Base-by-base conservation (phyloP, 345 rosid genomes). In the Clarkia xantiana region DNA sequence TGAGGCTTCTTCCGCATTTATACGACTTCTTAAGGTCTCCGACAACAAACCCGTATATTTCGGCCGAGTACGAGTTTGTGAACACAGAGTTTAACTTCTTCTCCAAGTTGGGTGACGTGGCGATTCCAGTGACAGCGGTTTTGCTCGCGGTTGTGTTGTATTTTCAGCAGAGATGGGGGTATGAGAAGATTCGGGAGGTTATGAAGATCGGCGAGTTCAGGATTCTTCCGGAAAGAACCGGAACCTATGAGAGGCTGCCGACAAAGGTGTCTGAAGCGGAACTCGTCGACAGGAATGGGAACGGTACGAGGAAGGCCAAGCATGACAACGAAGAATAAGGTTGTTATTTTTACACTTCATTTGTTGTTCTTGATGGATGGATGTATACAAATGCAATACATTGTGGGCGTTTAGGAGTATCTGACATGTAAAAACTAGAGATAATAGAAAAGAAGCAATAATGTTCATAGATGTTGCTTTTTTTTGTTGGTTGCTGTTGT, bases 91-190 rank as follows among this genome's bases (percentile, higher is more conserved):
- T 67, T 54, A 88, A 84, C 47, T 84, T 87, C 64, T 87, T 62
- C 76, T 75, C 91, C 18, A 81, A 72, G 60, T 72, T 79, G 36
- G 91, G 91, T 3, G 96, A 87, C 58, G 46, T 87, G 0, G 77
- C 79, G 19, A 84, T 87, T 65, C 96, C 96, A 0, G 29, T 51
- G 20, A 68, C 75, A 3, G 85, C 86, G 39, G 61, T 76, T 58
- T 40, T 81, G 15, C 88, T 84, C 16, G 84, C 80, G 9, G 72
- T 50, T 11, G 42, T 57, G 0, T 74, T 81, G 47, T 84, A 70
- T 62, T 40, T 73, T 60, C 96, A 84, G 77, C 94, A 87, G 72
- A 81, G 71, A 59, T 84, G 94, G 91, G 74, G 56, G 34, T 79
- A 79, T 55, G 94, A 79, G 52, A 80, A 66, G 71, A 76, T 88